These are phyloP conservation scores for Trichoderma sp. DNA, from an alignment of 2,329 filamentous ascomycete species.

Conservation along the genomic window DNA sequence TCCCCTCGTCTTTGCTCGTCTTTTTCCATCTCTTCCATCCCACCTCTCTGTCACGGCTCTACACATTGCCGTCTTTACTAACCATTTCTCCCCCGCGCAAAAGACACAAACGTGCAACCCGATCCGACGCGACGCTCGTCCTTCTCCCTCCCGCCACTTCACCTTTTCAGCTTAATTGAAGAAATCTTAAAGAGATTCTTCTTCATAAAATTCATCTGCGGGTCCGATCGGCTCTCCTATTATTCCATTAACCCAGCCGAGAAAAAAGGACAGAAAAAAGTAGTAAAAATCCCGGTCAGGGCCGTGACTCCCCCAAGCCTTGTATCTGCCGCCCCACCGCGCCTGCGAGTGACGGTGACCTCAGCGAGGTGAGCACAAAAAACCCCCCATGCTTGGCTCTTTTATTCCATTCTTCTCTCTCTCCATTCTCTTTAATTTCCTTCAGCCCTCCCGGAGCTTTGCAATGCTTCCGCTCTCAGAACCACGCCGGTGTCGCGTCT, in stretches of 20 bases:
- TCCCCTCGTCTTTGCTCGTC: constrained; percentile 9
- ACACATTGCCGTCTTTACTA: not conserved
- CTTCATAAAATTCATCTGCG: not conserved
- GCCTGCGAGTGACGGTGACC: constrained; percentile 19
- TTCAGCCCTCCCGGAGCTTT: not conserved
- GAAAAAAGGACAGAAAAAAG: not conserved
- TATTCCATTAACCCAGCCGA: constrained; percentile 7
- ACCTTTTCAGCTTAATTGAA: not conserved
- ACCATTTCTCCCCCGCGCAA: not conserved
- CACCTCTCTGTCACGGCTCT: not conserved
- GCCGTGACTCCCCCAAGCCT: constrained; percentile 18
- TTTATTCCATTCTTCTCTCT: not conserved
- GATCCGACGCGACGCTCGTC: constrained; percentile 1
- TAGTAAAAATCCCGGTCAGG: constrained; percentile 15
- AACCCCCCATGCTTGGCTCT: not conserved
- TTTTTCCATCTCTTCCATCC: constrained; percentile 11
- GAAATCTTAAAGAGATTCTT: not conserved
- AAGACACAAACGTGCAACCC: not conserved
- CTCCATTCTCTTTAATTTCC: not conserved
- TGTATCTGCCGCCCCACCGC: constrained; percentile 20
- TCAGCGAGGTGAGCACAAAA: constrained; percentile 21
- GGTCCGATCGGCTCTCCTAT: constrained; percentile 18
- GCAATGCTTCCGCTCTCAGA: constrained; percentile 2
- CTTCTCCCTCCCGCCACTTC: not conserved
- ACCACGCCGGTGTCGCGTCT: constrained; percentile 13